Conservation (phyloP, 306 rosid genomes). For the Medicago truncatula region MtrunA17r5.0-ANR NC_053042.1:53744001-53744500, state of each 20-base stretch:
- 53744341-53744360: neutral
- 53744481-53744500: too few relatives aligned
- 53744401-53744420: too few relatives aligned
- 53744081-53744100: constrained; percentile 80
- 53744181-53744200: constrained; percentile 86
- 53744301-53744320: neutral
- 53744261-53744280: constrained; percentile 48
- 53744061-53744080: constrained; percentile 54
- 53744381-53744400: too few relatives aligned
- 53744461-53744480: too few relatives aligned
- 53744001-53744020: constrained; percentile 22
- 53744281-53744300: constrained; percentile 54
- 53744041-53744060: constrained; percentile 39
- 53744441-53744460: too few relatives aligned
- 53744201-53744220: constrained; percentile 92
- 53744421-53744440: too few relatives aligned
- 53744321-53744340: neutral
- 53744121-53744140: constrained; percentile 93
- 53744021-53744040: neutral
- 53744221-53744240: constrained; percentile 55
- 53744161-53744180: constrained; percentile 87
- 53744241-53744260: constrained; percentile 47
- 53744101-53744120: constrained; percentile 98
- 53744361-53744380: too few relatives aligned
- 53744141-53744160: constrained; percentile 97